Percentiles rank a stretch among this genome's conserved stretches.
Conservation (phyloP, 495 filamentous ascomycete species). For the Podospora fimiseda region DNA sequence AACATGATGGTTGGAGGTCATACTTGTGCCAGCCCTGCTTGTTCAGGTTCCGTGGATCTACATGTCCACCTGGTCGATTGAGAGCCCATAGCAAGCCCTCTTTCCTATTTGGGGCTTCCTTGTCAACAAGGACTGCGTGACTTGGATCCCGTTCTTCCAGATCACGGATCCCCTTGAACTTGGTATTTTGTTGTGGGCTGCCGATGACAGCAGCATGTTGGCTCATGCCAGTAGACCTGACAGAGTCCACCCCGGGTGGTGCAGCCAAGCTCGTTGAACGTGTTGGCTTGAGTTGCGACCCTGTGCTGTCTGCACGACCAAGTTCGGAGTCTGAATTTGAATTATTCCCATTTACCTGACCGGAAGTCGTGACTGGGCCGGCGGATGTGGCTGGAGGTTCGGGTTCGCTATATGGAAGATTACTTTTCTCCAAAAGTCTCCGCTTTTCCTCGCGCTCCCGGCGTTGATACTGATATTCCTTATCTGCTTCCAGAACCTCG, state of each 20-base stretch:
- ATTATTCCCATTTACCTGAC: slow-evolving; percentile 34
- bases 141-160: slow-evolving; percentile 71
- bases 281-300: slow-evolving; percentile 54
- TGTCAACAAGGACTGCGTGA: slow-evolving; percentile 38
- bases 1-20: slow-evolving; percentile 26
- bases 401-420: slow-evolving; percentile 72
- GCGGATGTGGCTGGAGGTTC: slow-evolving; percentile 36
- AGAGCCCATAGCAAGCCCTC: slow-evolving; percentile 94
- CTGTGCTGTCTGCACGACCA: slow-evolving; percentile 63
- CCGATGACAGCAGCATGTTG: slow-evolving; percentile 28
- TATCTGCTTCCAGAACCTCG: slow-evolving; percentile 86
- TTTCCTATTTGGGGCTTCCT: slow-evolving; percentile 55
- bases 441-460: slow-evolving; percentile 93
- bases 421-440: slow-evolving; percentile 80
- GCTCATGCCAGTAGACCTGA: slow-evolving; percentile 40
- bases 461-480: slow-evolving; percentile 89
- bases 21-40: slow-evolving; percentile 99
- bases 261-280: slow-evolving; percentile 25
- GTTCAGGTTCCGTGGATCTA: slow-evolving; percentile 88
- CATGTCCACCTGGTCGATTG: slow-evolving; percentile 87
- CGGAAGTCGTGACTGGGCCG: slow-evolving; percentile 17
- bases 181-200: slow-evolving; percentile 52
- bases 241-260: slow-evolving; percentile 27
- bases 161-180: slow-evolving; percentile 85
- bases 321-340: slow-evolving; percentile 57